Percentiles rank a stretch among this genome's conserved stretches.
Evolutionary conservation across 345 rosid genomes (phyloP).

Genomic region (Murraya paniculata): DNA sequence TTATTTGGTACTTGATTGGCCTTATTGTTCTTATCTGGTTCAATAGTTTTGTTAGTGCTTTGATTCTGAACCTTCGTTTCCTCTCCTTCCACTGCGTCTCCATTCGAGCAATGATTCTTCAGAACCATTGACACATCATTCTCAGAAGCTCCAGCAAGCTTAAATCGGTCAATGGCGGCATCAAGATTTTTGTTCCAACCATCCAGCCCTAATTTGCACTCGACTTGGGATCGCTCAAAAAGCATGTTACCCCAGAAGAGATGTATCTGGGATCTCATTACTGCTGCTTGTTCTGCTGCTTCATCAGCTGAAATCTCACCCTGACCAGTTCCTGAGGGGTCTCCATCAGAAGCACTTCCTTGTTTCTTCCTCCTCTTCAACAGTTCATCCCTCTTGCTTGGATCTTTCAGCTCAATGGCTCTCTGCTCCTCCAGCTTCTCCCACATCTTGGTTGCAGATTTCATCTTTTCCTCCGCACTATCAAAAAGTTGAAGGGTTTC

Average conservation of each 20-base stretch:
- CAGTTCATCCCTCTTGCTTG: slow-evolving; percentile 75
- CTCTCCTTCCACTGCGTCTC: slow-evolving; percentile 43
- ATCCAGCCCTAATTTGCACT: slow-evolving; percentile 67
- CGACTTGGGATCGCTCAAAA: slow-evolving; percentile 96
- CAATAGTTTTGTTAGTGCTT: slow-evolving; percentile 12
- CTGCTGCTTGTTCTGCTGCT: slow-evolving; percentile 95
- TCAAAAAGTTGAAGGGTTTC: slow-evolving; percentile 75
- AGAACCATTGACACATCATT: slow-evolving; percentile 67
- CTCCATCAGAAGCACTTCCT: slow-evolving; percentile 50
- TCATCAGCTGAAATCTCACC: slow-evolving; percentile 67
- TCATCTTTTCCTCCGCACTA: slow-evolving; percentile 90
- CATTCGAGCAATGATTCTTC: slow-evolving; percentile 86
- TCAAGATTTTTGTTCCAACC: slow-evolving; percentile 85
- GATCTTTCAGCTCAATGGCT: slow-evolving; percentile 64
- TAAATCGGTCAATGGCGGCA: slow-evolving; percentile 77
- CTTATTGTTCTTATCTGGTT: slow-evolving; percentile 24
- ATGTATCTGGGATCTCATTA: slow-evolving; percentile 97
- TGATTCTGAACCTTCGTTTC: slow-evolving; percentile 37
- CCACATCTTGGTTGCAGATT: slow-evolving; percentile 93
- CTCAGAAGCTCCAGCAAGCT: slow-evolving; percentile 94
- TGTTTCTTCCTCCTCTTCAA: slow-evolving; percentile 73
- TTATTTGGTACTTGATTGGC: slow-evolving; percentile 18
- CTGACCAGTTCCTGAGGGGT: slow-evolving; percentile 32
- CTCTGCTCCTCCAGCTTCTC: slow-evolving; percentile 91
- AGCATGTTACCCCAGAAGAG: slow-evolving; percentile 98